Conservation (phyloP, 176 grass and related monocot genomes). For the Paspalum notatum region DNA sequence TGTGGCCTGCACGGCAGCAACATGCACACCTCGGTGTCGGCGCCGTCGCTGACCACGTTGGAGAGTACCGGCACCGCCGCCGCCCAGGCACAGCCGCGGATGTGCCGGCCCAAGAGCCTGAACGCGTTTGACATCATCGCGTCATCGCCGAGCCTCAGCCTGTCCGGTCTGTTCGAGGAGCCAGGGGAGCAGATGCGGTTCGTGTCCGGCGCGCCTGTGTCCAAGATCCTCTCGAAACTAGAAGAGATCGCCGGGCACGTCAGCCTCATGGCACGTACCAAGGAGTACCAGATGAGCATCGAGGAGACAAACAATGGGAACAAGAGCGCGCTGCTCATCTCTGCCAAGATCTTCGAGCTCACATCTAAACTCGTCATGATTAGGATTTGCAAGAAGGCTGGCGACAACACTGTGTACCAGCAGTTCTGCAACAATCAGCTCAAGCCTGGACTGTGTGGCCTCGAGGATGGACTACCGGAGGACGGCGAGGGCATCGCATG, state of each 20-base stretch:
- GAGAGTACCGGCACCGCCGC: not conserved
- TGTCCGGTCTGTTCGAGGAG: slow-evolving; percentile 68
- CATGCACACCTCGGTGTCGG: slow-evolving; percentile 37
- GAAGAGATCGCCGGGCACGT: slow-evolving; percentile 51
- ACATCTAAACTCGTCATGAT: slow-evolving; percentile 56
- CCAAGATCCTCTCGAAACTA: slow-evolving; percentile 53
- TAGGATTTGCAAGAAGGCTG: slow-evolving; percentile 55
- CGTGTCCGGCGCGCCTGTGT: slow-evolving; percentile 47
- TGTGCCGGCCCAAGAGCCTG: slow-evolving; percentile 51
- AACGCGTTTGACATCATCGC: slow-evolving; percentile 74
- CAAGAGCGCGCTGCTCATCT: slow-evolving; percentile 47
- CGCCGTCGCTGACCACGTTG: slow-evolving; percentile 33
- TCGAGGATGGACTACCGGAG: slow-evolving; percentile 17
- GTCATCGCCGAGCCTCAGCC: slow-evolving; percentile 57
- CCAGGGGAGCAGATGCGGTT: slow-evolving; percentile 52
- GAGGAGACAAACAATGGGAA: slow-evolving; percentile 35
- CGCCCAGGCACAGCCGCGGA: not conserved
- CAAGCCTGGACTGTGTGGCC: slow-evolving; percentile 48
- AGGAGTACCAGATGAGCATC: slow-evolving; percentile 52
- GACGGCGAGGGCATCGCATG: not conserved
- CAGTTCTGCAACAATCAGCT: slow-evolving; percentile 59
- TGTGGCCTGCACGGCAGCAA: not conserved
- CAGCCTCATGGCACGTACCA: slow-evolving; percentile 49
- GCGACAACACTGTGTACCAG: slow-evolving; percentile 45
- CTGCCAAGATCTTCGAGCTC: slow-evolving; percentile 53